These are phyloP conservation scores for Capsicum pubescens DNA, from an alignment of 257 asterid genomes.

Conservation along the genomic window DNA sequence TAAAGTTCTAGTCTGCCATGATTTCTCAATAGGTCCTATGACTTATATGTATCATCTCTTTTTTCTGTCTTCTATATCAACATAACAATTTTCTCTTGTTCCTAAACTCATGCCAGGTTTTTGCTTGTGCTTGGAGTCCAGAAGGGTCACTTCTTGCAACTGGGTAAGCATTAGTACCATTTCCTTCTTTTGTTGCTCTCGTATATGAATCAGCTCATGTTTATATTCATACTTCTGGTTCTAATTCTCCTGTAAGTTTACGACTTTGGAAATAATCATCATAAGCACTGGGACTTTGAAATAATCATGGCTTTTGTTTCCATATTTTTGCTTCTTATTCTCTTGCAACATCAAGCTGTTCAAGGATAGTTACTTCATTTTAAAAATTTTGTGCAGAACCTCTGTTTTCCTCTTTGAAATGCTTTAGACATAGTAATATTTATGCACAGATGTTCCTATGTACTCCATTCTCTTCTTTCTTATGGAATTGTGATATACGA, in stretches of 20 bases:
- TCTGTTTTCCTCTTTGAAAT: neutral
- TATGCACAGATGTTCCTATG: neutral
- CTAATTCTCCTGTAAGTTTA: neutral
- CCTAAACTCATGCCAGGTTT: conserved; percentile 63
- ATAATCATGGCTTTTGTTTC: neutral
- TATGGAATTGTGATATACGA: neutral
- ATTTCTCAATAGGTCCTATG: conserved; percentile 1
- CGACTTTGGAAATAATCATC: neutral
- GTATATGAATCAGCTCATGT: neutral
- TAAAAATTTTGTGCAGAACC: neutral
- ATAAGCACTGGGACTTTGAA: neutral
- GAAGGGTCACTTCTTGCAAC: conserved; percentile 92
- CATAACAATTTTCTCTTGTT: conserved; percentile 27
- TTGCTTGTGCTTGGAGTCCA: conserved; percentile 97
- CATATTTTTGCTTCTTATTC: neutral
- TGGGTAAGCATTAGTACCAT: conserved; percentile 60
- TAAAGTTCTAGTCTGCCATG: neutral
- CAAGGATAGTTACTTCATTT: neutral
- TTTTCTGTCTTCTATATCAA: neutral
- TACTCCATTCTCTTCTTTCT: conserved; percentile 2
- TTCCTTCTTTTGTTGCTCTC: neutral
- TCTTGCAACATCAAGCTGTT: conserved; percentile 9
- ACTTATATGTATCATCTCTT: neutral
- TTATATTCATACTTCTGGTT: neutral
- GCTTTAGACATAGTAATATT: neutral